Evolutionary conservation across 306 rosid genomes (phyloP).

Genomic region (Castanea mollissima): DNA sequence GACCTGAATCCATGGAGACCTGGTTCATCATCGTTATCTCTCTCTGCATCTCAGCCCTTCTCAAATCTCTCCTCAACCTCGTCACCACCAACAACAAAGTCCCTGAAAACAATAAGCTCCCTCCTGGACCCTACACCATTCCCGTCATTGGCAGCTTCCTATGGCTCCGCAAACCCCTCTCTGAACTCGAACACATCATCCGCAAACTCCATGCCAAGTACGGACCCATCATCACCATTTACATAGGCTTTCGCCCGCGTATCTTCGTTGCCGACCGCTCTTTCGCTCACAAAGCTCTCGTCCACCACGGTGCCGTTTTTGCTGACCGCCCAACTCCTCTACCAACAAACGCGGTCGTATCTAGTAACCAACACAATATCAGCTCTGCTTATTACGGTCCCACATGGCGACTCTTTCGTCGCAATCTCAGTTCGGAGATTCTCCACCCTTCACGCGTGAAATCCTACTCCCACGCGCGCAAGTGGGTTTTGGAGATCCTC

Average conservation of each 20-base stretch:
- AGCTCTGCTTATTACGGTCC: neutral
- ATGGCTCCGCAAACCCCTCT: neutral
- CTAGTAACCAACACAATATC: neutral
- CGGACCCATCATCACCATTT: neutral
- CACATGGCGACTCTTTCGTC: slow-evolving; percentile 2
- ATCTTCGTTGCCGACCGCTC: neutral
- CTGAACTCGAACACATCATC: neutral
- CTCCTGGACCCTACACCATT: neutral
- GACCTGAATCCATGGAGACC: no score
- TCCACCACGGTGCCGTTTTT: slow-evolving; percentile 1
- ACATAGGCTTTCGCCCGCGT: neutral
- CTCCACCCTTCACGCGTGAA: slow-evolving; percentile 7
- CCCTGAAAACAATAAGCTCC: neutral
- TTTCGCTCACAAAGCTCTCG: neutral
- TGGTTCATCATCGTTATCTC: no score
- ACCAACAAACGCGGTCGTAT: neutral
- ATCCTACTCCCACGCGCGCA: neutral
- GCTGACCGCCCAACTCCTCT: neutral
- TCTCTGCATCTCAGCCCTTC: no score
- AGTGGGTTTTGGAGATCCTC: slow-evolving; percentile 4
- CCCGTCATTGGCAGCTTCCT: neutral
- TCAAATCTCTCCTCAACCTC: neutral
- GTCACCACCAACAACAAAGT: neutral
- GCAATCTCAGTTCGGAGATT: slow-evolving; percentile 1
- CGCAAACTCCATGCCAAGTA: neutral